Evolutionary conservation across 202 grass and related monocot species (phyloP).

Genomic region (Elaeis oleifera): DNA sequence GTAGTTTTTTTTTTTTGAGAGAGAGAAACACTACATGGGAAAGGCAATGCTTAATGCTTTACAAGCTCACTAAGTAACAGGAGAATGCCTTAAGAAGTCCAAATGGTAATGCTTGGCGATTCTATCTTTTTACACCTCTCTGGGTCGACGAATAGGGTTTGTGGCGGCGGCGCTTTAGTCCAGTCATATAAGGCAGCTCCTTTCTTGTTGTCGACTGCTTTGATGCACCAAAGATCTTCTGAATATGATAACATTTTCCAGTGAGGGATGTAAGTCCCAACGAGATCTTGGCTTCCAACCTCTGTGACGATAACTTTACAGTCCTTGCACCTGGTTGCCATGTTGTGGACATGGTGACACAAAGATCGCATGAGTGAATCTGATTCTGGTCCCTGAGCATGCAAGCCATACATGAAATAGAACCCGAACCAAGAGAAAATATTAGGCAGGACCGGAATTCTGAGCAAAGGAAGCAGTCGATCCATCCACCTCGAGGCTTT

Average conservation of each 20-base stretch:
- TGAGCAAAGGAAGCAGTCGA: constrained; percentile 12
- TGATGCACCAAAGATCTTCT: constrained; percentile 30
- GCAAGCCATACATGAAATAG: constrained; percentile 24
- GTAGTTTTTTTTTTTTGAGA: too few relatives aligned
- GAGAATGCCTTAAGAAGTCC: too few relatives aligned
- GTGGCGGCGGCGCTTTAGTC: constrained; percentile 14
- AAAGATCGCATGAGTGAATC: constrained; percentile 18
- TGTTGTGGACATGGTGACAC: constrained; percentile 23
- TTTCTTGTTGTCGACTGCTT: constrained; percentile 18
- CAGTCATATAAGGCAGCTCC: constrained; percentile 10
- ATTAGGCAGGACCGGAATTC: constrained; percentile 22
- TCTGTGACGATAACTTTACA: constrained; percentile 17
- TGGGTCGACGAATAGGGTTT: constrained; percentile 29
- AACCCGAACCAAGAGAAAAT: constrained; percentile 27
- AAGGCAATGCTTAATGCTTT: too few relatives aligned
- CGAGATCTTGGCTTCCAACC: constrained; percentile 18
- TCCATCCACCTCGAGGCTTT: constrained; percentile 22
- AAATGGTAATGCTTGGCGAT: too few relatives aligned
- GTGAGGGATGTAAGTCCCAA: constrained; percentile 26
- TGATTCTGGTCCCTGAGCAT: constrained; percentile 15
- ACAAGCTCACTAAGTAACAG: too few relatives aligned
- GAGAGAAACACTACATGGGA: too few relatives aligned
- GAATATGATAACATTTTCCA: constrained; percentile 30
- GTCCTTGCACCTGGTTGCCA: constrained; percentile 9
- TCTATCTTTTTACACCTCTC: constrained; percentile 18